Conservation (phyloP, 306 rosid genomes). For the Quercus cerris region DNA sequence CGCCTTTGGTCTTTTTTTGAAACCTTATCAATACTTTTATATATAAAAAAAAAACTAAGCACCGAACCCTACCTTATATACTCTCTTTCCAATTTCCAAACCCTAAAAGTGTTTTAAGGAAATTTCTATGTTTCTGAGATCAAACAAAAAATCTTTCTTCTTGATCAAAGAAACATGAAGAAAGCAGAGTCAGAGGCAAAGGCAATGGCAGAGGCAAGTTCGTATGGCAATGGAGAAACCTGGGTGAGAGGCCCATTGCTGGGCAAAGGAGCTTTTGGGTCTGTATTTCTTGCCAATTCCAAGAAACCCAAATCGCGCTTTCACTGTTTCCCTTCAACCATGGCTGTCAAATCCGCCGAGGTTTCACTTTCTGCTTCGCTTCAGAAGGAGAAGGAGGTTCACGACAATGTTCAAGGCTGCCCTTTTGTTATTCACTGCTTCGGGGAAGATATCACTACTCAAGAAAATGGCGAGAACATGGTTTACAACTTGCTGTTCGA, state of each 20-base stretch:
- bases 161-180: neutral
- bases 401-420: conserved; percentile 7
- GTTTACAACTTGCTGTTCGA: conserved; percentile 24
- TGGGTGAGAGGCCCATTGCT: conserved; percentile 8
- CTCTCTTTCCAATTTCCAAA: no score
- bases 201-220: neutral
- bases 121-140: no score
- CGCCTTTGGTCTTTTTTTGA: no score
- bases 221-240: neutral
- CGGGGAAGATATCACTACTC: conserved; percentile 19
- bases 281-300: conserved; percentile 28
- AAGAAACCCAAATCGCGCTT: neutral
- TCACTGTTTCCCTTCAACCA: conserved; percentile 10
- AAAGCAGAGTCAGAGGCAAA: neutral
- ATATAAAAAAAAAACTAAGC: no score
- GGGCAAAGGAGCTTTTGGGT: conserved; percentile 33
- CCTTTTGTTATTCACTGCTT: conserved; percentile 9
- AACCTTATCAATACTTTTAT: no score
- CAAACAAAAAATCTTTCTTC: no score
- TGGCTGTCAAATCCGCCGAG: conserved; percentile 27
- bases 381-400: conserved; percentile 20
- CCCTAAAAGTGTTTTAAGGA: no score
- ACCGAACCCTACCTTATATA: no score
- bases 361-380: conserved; percentile 16
- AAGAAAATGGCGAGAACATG: conserved; percentile 1